Base-by-base conservation (phyloP, 805 yeast species). In the Schwanniomyces vanrijiae region DNA sequence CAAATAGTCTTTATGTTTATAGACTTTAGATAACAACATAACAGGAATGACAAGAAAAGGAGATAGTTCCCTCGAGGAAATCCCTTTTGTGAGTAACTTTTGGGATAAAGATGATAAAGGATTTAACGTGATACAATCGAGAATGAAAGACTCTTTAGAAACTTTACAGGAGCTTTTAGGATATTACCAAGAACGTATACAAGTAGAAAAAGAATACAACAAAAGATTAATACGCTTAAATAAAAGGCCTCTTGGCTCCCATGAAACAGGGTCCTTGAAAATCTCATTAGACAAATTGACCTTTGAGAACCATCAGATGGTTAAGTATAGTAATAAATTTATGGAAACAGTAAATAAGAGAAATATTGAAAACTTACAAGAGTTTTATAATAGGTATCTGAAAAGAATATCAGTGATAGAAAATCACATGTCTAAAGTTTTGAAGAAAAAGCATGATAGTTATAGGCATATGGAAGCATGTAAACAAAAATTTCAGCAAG, bases 131-230 rank as follows among this genome's bases (percentile, higher is more conserved):
- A 65, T 89, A 16, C 74, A 80, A 44, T 75, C 71, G 50, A 78
- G 84, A 48, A 77, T 86, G 71, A 77, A 79, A 54, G 75, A 80
- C 48, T 81, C 90, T 7, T 71, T 78, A 35, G 76, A 74, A 40
- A 84, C 94, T 10, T 56, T 69, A 42, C 62, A 64, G 33, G 74
- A 71, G 47, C 58, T 71, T 35, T 54, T 66, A 26, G 62, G 61
- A 13, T 69, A 62, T 49, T 71, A 69, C 50, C 59, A 59, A 28
- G 73, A 71, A 48, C 68, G 84, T 33, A 67, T 78, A 1, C 69
- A 78, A 13, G 77, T 90, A 34, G 96, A 89, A 56, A 86, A 82
- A 50, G 96, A 90, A 21, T 88, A 87, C 58, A 68, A 83, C 33
- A 76, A 79, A 46, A 76, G 74, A 48, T 62, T 90, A 53, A 68